phyloP scores from a whole-genome alignment of 345 rosid species.

The Clarkia xantiana region DNA sequence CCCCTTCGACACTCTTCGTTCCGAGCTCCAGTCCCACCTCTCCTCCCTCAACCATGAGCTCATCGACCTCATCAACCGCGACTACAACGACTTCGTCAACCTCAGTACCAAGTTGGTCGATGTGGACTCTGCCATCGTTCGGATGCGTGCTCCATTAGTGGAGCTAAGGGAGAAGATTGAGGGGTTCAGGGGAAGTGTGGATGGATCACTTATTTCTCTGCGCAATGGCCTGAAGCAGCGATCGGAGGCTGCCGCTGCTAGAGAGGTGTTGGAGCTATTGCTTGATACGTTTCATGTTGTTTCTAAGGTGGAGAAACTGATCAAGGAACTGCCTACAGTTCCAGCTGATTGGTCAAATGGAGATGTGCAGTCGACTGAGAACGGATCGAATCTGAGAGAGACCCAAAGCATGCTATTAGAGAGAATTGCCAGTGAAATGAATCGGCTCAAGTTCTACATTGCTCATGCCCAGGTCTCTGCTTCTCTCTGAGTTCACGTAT shows the following conservation, averaged over 20 bases:
- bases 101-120: slow-evolving; percentile 94
- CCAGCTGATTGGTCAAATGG: slow-evolving; percentile 76
- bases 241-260: slow-evolving; percentile 80
- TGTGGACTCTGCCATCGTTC: slow-evolving; percentile 74
- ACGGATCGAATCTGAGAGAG: slow-evolving; percentile 73
- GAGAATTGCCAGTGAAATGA: slow-evolving; percentile 97
- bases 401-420: slow-evolving; percentile 95
- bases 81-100: slow-evolving; percentile 90
- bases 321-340: slow-evolving; percentile 73
- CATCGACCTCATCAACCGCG: slow-evolving; percentile 94
- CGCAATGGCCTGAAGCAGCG: slow-evolving; percentile 78
- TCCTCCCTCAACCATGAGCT: slow-evolving; percentile 90
- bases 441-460: slow-evolving; percentile 78
- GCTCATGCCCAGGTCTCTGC: slow-evolving; percentile 89
- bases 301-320: slow-evolving; percentile 95
- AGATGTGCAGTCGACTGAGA: slow-evolving; percentile 46
- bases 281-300: slow-evolving; percentile 92
- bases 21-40: slow-evolving; percentile 74
- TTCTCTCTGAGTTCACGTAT: slow-evolving; percentile 6
- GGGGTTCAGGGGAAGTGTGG: slow-evolving; percentile 59
- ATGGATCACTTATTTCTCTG: slow-evolving; percentile 50
- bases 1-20: slow-evolving; percentile 86
- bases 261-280: slow-evolving; percentile 76
- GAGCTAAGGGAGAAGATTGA: slow-evolving; percentile 85
- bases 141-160: slow-evolving; percentile 93